Evolutionary conservation across 768 basidiomycete genomes (phyloP).

Genomic region (Tephrocybe rancida): DNA sequence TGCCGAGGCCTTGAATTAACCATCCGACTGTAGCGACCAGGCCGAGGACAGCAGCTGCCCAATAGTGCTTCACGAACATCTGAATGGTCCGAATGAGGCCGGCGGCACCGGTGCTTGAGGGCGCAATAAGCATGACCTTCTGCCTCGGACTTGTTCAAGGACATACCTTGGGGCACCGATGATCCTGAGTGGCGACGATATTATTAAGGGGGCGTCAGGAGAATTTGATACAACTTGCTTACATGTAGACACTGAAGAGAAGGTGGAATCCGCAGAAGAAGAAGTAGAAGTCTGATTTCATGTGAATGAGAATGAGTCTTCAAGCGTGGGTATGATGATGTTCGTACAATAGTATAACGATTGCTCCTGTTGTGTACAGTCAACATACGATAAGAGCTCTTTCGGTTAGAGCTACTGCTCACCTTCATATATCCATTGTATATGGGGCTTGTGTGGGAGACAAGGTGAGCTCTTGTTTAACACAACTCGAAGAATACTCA

Average conservation of each 20-base stretch:
- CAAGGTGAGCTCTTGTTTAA: conserved; percentile 11
- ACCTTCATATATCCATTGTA: conserved; percentile 99
- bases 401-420: conserved; percentile 23
- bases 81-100: conserved; percentile 93
- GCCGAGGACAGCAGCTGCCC: conserved; percentile 83
- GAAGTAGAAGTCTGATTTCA: conserved; percentile 85
- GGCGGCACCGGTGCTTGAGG: conserved; percentile 83
- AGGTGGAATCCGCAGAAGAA: conserved; percentile 96
- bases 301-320: conserved; percentile 26
- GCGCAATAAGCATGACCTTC: conserved; percentile 24
- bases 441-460: conserved; percentile 65
- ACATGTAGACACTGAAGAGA: conserved; percentile 92
- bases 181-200: conserved; percentile 58
- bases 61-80: conserved; percentile 69
- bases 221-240: conserved; percentile 31
- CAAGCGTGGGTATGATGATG: conserved; percentile 25
- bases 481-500: conserved; percentile 35
- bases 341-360: conserved; percentile 88
- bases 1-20: conserved; percentile 83
- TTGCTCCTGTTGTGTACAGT: conserved; percentile 67
- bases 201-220: conserved; percentile 28
- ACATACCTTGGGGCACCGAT: conserved; percentile 86
- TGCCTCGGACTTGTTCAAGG: conserved; percentile 34
- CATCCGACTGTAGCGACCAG: conserved; percentile 85
- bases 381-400: conserved; percentile 16